phyloP scores from a whole-genome alignment of 768 basidiomycete species.

The Leccinum incarnatum region DNA sequence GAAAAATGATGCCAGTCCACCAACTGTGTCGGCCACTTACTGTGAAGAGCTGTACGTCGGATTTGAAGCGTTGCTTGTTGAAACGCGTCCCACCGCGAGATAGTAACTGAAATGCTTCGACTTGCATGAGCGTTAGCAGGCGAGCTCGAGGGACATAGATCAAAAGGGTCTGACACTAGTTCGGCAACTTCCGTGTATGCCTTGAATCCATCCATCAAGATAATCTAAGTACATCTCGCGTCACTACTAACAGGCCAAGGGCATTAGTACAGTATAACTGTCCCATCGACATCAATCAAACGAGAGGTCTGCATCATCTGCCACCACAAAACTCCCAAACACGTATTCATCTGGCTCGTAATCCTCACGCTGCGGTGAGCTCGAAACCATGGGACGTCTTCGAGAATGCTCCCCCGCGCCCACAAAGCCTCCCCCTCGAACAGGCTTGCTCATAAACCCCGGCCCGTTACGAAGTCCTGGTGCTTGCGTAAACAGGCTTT shows the following conservation, averaged over 20 bases:
- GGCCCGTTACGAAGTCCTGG: conserved; percentile 42
- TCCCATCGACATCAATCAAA: conserved; percentile 31
- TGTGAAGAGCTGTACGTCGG: conserved; percentile 69
- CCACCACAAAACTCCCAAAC: conserved; percentile 77
- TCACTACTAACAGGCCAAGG: neutral
- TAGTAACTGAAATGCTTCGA: conserved; percentile 89
- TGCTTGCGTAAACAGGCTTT: conserved; percentile 71
- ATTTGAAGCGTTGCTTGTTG: conserved; percentile 69
- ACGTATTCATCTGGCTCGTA: conserved; percentile 62
- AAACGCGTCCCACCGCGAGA: conserved; percentile 84
- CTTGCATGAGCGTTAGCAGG: conserved; percentile 40
- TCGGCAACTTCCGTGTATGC: conserved; percentile 17
- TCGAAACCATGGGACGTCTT: conserved; percentile 41
- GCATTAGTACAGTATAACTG: neutral
- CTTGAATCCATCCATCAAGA: neutral
- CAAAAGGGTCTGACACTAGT: neutral
- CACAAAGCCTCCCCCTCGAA: conserved; percentile 42
- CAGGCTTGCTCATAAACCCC: conserved; percentile 51
- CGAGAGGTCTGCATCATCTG: conserved; percentile 69
- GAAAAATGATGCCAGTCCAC: neutral
- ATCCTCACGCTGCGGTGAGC: conserved; percentile 57
- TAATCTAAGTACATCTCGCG: neutral
- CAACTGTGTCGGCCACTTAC: conserved; percentile 35
- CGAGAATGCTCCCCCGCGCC: conserved; percentile 32
- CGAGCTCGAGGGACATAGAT: neutral